These are phyloP conservation scores for Cerioporus squamosus DNA, from an alignment of 1,284 basidiomycete genomes.

Conservation along the genomic window DNA sequence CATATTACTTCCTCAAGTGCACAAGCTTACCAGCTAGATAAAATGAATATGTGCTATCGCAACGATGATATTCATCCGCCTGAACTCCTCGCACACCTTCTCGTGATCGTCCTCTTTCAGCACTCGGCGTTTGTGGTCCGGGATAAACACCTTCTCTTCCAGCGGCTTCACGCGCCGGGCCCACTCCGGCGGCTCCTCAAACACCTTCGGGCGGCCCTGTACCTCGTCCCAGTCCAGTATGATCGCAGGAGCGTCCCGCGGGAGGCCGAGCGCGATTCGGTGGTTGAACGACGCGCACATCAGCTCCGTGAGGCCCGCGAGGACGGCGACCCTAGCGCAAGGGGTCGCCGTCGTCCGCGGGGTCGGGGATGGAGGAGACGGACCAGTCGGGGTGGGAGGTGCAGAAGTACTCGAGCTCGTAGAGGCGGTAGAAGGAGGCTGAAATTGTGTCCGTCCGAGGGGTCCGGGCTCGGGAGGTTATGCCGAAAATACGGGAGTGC, in stretches of 20 bases:
- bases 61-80: constrained; percentile 26
- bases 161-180: constrained; percentile 27
- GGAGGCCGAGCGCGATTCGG: constrained; percentile 36
- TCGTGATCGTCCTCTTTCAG: constrained; percentile 19
- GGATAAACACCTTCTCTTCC: constrained; percentile 25
- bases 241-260: constrained; percentile 17
- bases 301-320: constrained; percentile 36
- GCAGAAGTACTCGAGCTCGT: constrained; percentile 37
- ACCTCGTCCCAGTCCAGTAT: constrained; percentile 32
- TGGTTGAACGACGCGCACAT: constrained; percentile 38
- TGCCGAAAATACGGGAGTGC: no score
- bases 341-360: constrained; percentile 25
- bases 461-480: no score
- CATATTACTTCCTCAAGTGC: no score
- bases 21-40: constrained; percentile 3
- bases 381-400: constrained; percentile 27
- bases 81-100: constrained; percentile 30
- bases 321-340: constrained; percentile 34
- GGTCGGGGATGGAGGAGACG: constrained; percentile 33
- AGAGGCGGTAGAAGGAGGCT: constrained; percentile 32
- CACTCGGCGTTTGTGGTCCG: constrained; percentile 22
- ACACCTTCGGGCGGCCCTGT: constrained; percentile 33
- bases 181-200: constrained; percentile 35
- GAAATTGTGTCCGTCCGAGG: constrained; percentile 4
- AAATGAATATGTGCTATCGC: constrained; percentile 30